Evolutionary conservation across 305 asterid genomes (phyloP).

Genomic region (Solanum hybrid): DNA sequence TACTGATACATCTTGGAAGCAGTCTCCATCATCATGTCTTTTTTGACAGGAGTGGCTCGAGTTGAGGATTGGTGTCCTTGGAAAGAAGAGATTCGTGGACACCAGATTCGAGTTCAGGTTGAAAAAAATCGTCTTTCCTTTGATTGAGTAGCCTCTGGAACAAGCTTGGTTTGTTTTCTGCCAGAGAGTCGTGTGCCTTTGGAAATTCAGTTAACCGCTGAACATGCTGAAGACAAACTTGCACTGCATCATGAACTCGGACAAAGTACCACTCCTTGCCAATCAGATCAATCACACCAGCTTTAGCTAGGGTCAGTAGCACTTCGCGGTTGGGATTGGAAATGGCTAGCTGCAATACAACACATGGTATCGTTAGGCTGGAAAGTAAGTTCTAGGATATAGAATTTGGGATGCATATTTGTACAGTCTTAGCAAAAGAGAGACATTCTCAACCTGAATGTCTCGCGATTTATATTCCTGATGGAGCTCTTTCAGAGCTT

Average conservation of each 20-base stretch:
- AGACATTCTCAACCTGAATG: slow-evolving; percentile 52
- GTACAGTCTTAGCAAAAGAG: background rate
- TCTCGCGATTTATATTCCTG: slow-evolving; percentile 78
- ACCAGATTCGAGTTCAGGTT: slow-evolving; percentile 63
- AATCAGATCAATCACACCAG: slow-evolving; percentile 69
- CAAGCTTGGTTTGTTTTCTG: slow-evolving; percentile 33
- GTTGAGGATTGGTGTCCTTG: slow-evolving; percentile 30
- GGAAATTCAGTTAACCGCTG: slow-evolving; percentile 41
- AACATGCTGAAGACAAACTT: slow-evolving; percentile 72
- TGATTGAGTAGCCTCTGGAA: slow-evolving; percentile 41
- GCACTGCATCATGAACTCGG: slow-evolving; percentile 91
- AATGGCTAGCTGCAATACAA: slow-evolving; percentile 60
- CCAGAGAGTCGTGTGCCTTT: slow-evolving; percentile 18
- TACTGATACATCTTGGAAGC: background rate
- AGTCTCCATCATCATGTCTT: slow-evolving; percentile 24
- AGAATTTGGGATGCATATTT: background rate
- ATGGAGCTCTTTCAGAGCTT: slow-evolving; percentile 79
- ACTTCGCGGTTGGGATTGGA: slow-evolving; percentile 85
- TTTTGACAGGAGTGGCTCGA: slow-evolving; percentile 62
- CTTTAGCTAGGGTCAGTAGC: slow-evolving; percentile 51
- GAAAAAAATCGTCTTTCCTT: slow-evolving; percentile 37
- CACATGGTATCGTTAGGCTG: background rate
- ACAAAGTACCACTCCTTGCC: slow-evolving; percentile 94
- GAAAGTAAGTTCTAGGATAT: background rate
- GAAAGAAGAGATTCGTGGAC: slow-evolving; percentile 9